Evolutionary conservation across 2,329 filamentous ascomycete species (phyloP), one percentile per base, ranked within the genome.

Genomic region (Chalara sp.): DNA sequence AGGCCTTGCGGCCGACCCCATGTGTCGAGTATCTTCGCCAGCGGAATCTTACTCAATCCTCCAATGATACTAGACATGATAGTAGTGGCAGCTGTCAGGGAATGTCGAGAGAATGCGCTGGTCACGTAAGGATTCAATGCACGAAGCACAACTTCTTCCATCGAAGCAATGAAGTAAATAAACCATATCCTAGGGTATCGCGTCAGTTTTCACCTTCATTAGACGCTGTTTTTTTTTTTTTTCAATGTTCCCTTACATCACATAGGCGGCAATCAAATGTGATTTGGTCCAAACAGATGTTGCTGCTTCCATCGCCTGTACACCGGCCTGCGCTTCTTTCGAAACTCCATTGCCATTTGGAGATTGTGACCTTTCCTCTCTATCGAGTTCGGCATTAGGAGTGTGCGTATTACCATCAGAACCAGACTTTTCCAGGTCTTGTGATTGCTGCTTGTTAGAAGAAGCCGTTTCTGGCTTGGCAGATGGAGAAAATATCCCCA

Each of bases 1-100:
- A 75, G 76, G 1, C 72, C 73, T 51, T 76, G 70, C 40, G 69
- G 64, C 43, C 75, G 73, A 37, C 74, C 74, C 60, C 73, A 73
- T 37, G 76, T 70, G 53, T 77, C 73, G 40, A 75, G 71, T 37
- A 76, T 61, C 57, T 76, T 78, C 51, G 73, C 73, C 50, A 76
- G 67, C 7, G 78, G 78, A 3, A 79, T 76, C 56, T 82, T 81
- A 58, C 81, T 75, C 44, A 82, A 75, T 46, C 79, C 76, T 71
- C 28, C 52, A 46, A 35, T 56, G 48, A 29, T 11, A 44, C 31
- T 45, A 37, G 30, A 32, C 32, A 79, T 68, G 40, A 79, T 74
- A 31, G 68, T 69, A 53, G 76, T 72, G 5, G 59, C 60, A 8
- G 59, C 57, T n/a, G 57, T 58, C 29, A 80, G 62, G 6, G 76